Evolutionary conservation across 1,284 basidiomycete genomes (phyloP), one percentile per base, ranked within the genome.

Genomic region (Tilletia walkeri): DNA sequence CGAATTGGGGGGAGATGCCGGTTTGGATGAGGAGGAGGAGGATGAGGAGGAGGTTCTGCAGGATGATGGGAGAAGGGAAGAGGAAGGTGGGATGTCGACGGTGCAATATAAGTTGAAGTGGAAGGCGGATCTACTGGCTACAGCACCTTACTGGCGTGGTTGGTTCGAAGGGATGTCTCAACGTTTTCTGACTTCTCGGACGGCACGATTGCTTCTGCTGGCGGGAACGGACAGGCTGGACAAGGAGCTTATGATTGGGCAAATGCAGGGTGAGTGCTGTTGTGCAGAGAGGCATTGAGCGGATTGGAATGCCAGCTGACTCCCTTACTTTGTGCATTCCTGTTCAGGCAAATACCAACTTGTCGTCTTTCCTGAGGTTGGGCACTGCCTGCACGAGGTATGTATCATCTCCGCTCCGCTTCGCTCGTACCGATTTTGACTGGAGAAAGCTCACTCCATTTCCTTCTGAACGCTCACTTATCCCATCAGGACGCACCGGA

Each of bases 341-440:
- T 41, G 34, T 16, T 1, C 36, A 41, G 95, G 95, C 70, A 97
- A 97, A 84, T 98, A 97, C 85, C 95, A 98, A 85, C 88, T 97
- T 78, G 90, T 89, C 30, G 93, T 98, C 36, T 88, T 96, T 73
- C 88, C 89, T 3, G 89, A 89, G 24, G 93, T 93, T 0, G 95
- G 95, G 0, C 95, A 99, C 82, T 92, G 95, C 85, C 84, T 99
- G 56, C 95, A 98, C 69, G 95, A 97, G 88, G 94, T 92, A 71
- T 24, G 16, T 16, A 16, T 34, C 4, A 67, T 56, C 66, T 10
- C 63, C 20, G 47, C 38, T 18, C 34, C n/a, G 6, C 66, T 36
- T 14, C 39, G 30, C 18, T 14, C 14, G 48, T 36, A 30, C 24
- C 1, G 24, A 30, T 30, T 1, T 30, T 30, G 24, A 30, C 24